These are phyloP conservation scores for Kwoniella botswanensis DNA, from an alignment of 768 basidiomycete species.

Conservation along the genomic window DNA sequence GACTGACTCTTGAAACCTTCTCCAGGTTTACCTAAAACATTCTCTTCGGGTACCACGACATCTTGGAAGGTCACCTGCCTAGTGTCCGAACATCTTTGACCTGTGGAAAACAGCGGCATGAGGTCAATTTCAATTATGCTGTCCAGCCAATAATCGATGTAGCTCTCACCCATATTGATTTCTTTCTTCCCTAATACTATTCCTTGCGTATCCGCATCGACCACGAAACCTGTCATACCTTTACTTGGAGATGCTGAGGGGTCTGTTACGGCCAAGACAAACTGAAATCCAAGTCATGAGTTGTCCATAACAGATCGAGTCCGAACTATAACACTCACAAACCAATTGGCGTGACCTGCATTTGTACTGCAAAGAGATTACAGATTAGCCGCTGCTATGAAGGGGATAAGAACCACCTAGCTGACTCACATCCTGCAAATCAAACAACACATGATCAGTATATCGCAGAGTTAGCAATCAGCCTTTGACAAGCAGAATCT, in stretches of 20 bases:
- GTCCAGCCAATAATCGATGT: not conserved
- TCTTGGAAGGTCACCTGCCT: slow-evolving; percentile 59
- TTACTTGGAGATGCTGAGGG: slow-evolving; percentile 50
- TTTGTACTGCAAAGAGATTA: slow-evolving; percentile 50
- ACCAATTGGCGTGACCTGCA: slow-evolving; percentile 59
- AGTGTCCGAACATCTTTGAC: slow-evolving; percentile 60
- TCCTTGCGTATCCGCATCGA: slow-evolving; percentile 54
- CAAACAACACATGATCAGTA: not conserved
- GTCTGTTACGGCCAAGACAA: slow-evolving; percentile 60
- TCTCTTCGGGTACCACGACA: slow-evolving; percentile 53
- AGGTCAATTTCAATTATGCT: not conserved
- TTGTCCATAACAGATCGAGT: not conserved
- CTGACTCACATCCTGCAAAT: slow-evolving; percentile 39
- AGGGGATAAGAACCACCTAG: not conserved
- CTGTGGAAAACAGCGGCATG: slow-evolving; percentile 23
- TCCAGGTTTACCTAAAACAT: slow-evolving; percentile 57
- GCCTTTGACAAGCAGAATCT: not conserved
- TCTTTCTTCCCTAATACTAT: slow-evolving; percentile 56
- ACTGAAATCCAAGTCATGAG: slow-evolving; percentile 33
- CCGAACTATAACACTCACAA: slow-evolving; percentile 33
- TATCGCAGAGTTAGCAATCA: not conserved
- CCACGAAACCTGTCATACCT: slow-evolving; percentile 59
- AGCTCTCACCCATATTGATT: slow-evolving; percentile 56
- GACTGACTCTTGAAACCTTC: slow-evolving; percentile 58
- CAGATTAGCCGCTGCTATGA: not conserved